Evolutionary conservation across 495 filamentous ascomycete species (phyloP), one percentile per base, ranked within the genome.

Genomic region (Schizothecium vesticola): DNA sequence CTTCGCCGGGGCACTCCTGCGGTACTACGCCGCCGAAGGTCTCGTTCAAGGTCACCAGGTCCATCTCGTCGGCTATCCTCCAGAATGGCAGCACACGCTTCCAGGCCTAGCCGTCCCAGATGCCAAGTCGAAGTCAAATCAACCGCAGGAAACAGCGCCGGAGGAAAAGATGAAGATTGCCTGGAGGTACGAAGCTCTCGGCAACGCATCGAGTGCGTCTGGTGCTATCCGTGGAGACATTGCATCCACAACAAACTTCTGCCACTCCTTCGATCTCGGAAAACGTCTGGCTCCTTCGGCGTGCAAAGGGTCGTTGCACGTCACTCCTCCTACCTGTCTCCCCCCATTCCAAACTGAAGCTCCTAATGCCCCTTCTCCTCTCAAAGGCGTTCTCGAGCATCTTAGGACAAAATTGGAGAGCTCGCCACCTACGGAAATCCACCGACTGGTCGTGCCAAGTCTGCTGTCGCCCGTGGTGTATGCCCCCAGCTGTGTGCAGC

Each of bases 81-180:
- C 93, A 55, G 82, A 83, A 66, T 98, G 95, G 95, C 87, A 86
- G 29, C 82, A 91, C 64, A 92, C 92, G 70, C 84, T 98, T 22
- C 95, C 95, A 12, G 94, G 89, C 0, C 69, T 95, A 21, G 85
- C 87, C 31, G 83, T 81, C 0, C 81, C 84, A 0, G 74, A 77
- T 51, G 77, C 80, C 56, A 79, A 76, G 43, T 71, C 69, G 71
- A 83, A 71, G 80, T 72, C 80, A 61, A 71, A 76, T 75, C 71
- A 65, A 3, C 26, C 84, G 68, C 69, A 75, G 22, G 71, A 77
- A 1, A 23, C 73, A 0, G 59, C 78, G 2, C 71, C 76, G 13
- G 83, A 85, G 31, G 92, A 96, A 66, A 90, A 87, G 77, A 99
- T 99, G 95, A 97, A 97, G 81, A 99, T 99, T 78, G 95, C 95